Evolutionary conservation across 2,329 filamentous ascomycete species (phyloP).

Genomic region (Fusarium oligoseptatum): DNA sequence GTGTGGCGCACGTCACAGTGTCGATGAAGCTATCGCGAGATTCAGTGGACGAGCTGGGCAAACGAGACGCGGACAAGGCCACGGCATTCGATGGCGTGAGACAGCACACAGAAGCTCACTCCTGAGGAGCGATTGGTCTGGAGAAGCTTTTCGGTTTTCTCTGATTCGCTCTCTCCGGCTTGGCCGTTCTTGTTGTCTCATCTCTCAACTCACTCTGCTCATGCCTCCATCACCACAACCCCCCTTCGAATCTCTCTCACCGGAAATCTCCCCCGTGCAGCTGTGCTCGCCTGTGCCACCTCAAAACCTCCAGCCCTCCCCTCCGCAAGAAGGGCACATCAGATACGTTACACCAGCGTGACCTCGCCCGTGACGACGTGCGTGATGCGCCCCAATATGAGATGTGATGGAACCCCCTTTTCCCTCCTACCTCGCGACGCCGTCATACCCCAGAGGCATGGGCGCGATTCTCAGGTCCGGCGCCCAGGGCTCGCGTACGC

Average conservation of each 20-base stretch:
- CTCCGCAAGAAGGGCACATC: neutral
- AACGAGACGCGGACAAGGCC: neutral
- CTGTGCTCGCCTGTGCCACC: slow-evolving; percentile 1
- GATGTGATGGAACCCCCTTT: slow-evolving; percentile 21
- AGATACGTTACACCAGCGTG: slow-evolving; percentile 32
- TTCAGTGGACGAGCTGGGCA: neutral
- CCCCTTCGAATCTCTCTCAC: slow-evolving; percentile 6
- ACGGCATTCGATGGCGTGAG: neutral
- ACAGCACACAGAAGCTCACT: neutral
- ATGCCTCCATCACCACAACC: neutral
- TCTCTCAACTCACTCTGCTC: slow-evolving; percentile 8
- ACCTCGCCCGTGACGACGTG: slow-evolving; percentile 29
- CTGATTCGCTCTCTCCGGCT: neutral
- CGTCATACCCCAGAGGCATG: slow-evolving; percentile 35
- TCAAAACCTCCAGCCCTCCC: neutral
- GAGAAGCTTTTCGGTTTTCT: neutral
- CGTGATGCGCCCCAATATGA: slow-evolving; percentile 30
- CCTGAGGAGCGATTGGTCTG: neutral
- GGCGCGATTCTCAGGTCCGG: slow-evolving; percentile 22
- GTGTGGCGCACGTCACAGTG: slow-evolving; percentile 12
- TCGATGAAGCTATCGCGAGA: slow-evolving; percentile 29
- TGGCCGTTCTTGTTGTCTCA: slow-evolving; percentile 8
- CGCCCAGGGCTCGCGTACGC: slow-evolving; percentile 32
- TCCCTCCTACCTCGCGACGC: slow-evolving; percentile 7
- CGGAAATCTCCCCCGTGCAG: slow-evolving; percentile 3